Evolutionary conservation across 345 rosid species (phyloP).

Genomic region (Eucalyptus melliodora): DNA sequence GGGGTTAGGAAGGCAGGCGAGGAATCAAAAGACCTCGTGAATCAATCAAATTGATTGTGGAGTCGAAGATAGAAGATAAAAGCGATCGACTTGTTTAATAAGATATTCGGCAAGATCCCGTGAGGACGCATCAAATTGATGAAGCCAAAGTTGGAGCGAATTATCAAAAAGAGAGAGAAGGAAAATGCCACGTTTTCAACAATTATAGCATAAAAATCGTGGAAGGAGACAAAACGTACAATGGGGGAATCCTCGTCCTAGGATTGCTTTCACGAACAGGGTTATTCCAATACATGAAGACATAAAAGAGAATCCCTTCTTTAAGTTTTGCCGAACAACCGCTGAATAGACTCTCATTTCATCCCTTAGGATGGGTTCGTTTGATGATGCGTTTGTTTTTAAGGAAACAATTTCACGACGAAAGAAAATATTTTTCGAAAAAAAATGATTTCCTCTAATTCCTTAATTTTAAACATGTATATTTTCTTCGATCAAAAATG

Average conservation of each 20-base stretch:
- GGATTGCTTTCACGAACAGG: neutral
- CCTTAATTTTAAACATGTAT: neutral
- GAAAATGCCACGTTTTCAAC: neutral
- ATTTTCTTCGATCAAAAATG: neutral
- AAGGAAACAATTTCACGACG: neutral
- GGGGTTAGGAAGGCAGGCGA: constrained; percentile 26
- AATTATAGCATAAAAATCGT: neutral
- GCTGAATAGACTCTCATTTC: neutral
- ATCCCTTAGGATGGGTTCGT: too few relatives aligned
- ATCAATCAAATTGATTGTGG: neutral
- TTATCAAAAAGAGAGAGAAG: neutral
- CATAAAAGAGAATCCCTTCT: neutral
- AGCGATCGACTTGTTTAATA: neutral
- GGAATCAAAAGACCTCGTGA: neutral
- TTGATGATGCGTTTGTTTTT: neutral
- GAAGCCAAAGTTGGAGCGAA: neutral
- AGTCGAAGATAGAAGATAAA: neutral
- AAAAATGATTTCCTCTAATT: neutral
- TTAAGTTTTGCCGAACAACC: neutral
- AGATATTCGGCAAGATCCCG: neutral
- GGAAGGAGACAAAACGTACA: neutral
- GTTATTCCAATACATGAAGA: neutral
- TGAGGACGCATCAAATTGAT: neutral
- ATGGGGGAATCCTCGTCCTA: neutral
- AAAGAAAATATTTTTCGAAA: neutral